These are phyloP conservation scores for Solanum peruvianum DNA, from an alignment of 257 asterid species.

Conservation along the genomic window DNA sequence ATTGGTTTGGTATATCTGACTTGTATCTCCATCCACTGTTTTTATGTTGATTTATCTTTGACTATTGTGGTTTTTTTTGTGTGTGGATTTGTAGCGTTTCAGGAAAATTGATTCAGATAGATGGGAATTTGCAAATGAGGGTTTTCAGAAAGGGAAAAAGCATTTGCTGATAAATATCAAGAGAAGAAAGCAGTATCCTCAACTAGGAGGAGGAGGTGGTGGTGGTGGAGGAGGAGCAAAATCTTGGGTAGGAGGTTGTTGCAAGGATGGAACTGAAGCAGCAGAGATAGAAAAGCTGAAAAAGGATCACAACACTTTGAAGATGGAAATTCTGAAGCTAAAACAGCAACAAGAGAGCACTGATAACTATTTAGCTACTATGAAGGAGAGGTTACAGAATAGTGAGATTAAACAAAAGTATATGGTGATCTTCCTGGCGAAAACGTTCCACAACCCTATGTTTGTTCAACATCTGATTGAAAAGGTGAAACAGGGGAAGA, in stretches of 20 bases:
- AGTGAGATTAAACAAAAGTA: slow-evolving; percentile 42
- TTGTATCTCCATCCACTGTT: background rate
- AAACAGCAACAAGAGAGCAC: slow-evolving; percentile 52
- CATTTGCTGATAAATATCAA: slow-evolving; percentile 64
- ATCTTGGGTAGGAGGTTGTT: slow-evolving; percentile 18
- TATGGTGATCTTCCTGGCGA: slow-evolving; percentile 30
- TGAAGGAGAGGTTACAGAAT: slow-evolving; percentile 31
- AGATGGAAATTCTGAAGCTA: slow-evolving; percentile 35
- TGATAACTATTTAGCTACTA: slow-evolving; percentile 21
- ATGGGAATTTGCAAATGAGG: slow-evolving; percentile 83
- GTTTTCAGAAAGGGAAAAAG: slow-evolving; percentile 63
- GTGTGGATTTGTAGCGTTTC: slow-evolving; percentile 41
- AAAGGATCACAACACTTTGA: slow-evolving; percentile 30
- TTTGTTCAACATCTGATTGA: slow-evolving; percentile 21
- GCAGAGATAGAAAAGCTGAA: slow-evolving; percentile 42
- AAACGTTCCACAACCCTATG: slow-evolving; percentile 42
- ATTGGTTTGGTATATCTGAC: too few relatives aligned
- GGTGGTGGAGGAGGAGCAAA: background rate
- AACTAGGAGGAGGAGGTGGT: background rate
- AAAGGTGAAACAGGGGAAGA: slow-evolving; percentile 18
- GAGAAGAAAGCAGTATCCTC: slow-evolving; percentile 51
- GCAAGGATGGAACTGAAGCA: slow-evolving; percentile 10
- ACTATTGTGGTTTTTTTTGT: background rate
- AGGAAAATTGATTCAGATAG: slow-evolving; percentile 78
- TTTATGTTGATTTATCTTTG: background rate